phyloP scores from a whole-genome alignment of 495 filamentous ascomycete genomes.

The Melanomma pulvis-pyrius region DNA sequence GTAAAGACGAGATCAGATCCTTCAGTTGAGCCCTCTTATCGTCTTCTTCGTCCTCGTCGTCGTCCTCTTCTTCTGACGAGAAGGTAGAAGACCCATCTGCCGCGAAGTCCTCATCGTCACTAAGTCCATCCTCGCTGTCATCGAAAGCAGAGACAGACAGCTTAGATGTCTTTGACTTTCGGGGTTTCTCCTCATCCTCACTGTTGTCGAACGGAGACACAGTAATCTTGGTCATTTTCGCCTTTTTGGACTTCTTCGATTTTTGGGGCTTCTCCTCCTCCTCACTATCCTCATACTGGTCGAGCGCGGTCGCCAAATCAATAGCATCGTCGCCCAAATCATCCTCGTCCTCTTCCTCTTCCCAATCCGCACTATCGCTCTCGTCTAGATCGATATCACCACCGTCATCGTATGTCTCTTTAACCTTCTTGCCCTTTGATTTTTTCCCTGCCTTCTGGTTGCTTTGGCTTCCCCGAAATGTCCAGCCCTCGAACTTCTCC shows the following conservation, averaged over 20 bases:
- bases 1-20: conserved; percentile 70
- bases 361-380: conserved; percentile 50
- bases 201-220: conserved; percentile 40
- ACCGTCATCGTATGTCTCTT: conserved; percentile 38
- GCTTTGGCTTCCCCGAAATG: conserved; percentile 44
- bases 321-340: conserved; percentile 79
- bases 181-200: conserved; percentile 41
- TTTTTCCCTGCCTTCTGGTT: conserved; percentile 44
- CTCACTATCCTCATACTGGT: conserved; percentile 63
- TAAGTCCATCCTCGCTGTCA: conserved; percentile 46
- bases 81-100: conserved; percentile 51
- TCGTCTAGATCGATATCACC: conserved; percentile 62
- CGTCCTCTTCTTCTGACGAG: conserved; percentile 63
- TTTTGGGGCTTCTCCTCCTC: conserved; percentile 30
- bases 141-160: conserved; percentile 33
- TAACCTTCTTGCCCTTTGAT: conserved; percentile 30
- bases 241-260: conserved; percentile 37
- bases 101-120: conserved; percentile 53
- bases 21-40: conserved; percentile 67
- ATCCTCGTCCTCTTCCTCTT: conserved; percentile 63
- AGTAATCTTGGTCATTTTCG: conserved; percentile 42
- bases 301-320: conserved; percentile 79
- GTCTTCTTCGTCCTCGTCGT: conserved; percentile 57
- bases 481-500: conserved; percentile 49
- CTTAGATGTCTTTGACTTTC: conserved; percentile 7